Percentiles rank a stretch among this genome's conserved stretches.
These are phyloP conservation scores for Entomortierella parvispora DNA, from an alignment of 192 early-diverging fungal species.

Conservation along the genomic window DNA sequence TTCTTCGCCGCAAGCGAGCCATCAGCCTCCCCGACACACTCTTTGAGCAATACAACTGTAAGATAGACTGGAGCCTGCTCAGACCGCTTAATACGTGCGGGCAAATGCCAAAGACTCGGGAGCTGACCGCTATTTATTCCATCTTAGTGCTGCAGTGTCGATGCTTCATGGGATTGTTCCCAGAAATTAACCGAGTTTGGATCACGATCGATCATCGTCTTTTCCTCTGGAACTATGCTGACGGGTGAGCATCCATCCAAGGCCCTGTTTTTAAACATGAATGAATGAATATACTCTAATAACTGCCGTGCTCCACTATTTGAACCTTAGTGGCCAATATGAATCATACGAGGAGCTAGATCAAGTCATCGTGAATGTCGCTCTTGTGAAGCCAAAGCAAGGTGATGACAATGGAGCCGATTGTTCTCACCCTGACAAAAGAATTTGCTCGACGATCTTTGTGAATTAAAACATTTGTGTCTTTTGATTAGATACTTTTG, in stretches of 20 bases:
- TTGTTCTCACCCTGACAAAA: neutral
- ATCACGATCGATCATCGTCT: conserved; percentile 90
- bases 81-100: no score
- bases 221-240: conserved; percentile 93
- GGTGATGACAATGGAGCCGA: conserved; percentile 50
- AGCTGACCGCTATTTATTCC: neutral
- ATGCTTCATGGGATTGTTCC: conserved; percentile 91
- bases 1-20: conserved; percentile 67
- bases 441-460: neutral
- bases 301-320: neutral
- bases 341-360: conserved; percentile 88
- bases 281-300: neutral
- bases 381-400: conserved; percentile 76
- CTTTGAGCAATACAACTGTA: conserved; percentile 82
- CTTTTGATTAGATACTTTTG: conserved; percentile 74
- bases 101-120: no score
- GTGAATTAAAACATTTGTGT: neutral
- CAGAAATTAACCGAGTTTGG: conserved; percentile 92
- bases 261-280: no score
- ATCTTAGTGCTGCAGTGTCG: conserved; percentile 66
- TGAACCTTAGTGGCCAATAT: conserved; percentile 54
- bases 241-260: conserved; percentile 58
- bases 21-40: conserved; percentile 79
- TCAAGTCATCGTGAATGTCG: conserved; percentile 88
- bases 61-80: neutral